Evolutionary conservation across 495 filamentous ascomycete genomes (phyloP).

Genomic region (Hypoxylon cercidicola): DNA sequence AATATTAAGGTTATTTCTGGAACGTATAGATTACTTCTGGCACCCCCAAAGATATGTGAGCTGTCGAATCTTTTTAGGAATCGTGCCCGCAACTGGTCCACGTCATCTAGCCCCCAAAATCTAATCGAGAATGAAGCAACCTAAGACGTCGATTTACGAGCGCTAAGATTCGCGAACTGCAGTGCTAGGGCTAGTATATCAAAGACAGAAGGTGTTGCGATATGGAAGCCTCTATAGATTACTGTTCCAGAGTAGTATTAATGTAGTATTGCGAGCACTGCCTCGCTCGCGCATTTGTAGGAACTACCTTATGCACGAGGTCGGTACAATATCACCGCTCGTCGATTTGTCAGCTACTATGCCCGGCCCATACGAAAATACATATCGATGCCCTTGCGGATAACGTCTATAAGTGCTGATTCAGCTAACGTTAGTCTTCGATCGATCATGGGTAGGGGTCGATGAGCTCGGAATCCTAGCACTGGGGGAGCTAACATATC

Average conservation of each 20-base stretch:
- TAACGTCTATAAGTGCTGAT: constrained; percentile 28
- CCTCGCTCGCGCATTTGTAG: constrained; percentile 18
- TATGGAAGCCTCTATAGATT: constrained; percentile 3
- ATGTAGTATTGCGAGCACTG: not conserved
- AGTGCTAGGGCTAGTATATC: not conserved
- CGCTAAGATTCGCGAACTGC: constrained; percentile 9
- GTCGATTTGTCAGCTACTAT: constrained; percentile 36
- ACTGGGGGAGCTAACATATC: constrained; percentile 17
- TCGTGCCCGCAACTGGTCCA: constrained; percentile 38
- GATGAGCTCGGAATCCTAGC: constrained; percentile 18
- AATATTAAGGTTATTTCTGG: constrained; percentile 11
- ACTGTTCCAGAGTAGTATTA: constrained; percentile 4
- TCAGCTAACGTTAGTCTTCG: constrained; percentile 32
- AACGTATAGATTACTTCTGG: constrained; percentile 12
- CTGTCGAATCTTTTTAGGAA: constrained; percentile 12
- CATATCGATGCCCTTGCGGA: constrained; percentile 9
- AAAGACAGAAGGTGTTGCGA: not conserved
- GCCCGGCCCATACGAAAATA: constrained; percentile 1
- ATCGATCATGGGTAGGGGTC: constrained; percentile 18
- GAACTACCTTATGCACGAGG: constrained; percentile 7
- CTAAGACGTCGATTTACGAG: constrained; percentile 39
- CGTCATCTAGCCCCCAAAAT: constrained; percentile 42
- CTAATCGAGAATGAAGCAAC: constrained; percentile 14
- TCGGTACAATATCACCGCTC: constrained; percentile 4
- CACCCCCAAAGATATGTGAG: constrained; percentile 17